Evolutionary conservation across 148 eudicot species (phyloP), one percentile per base, ranked within the genome.

Genomic region (Rhododendron williamsianum): DNA sequence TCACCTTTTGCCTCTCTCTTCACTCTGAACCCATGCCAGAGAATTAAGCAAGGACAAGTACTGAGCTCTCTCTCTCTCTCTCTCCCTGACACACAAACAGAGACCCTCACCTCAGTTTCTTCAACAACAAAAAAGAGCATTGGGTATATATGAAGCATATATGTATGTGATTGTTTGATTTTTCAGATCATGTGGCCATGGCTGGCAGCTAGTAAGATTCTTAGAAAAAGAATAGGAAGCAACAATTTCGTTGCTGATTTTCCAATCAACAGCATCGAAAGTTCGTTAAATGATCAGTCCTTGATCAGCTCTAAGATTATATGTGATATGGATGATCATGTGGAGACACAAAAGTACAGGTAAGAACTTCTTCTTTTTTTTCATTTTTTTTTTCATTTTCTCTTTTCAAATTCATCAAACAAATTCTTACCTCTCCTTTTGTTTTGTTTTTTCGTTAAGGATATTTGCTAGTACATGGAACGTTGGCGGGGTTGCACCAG

Each of bases 401-500:
- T 45, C 65, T 25, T 11, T 21, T 4, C 1, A 1, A n/a, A 0
- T 9, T 67, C 19, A 71, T 65, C 36, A 54, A 48, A 81, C 9
- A 2, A 30, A 18, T 78, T 51, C 23, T 19, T 81, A 36, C 21
- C 25, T 48, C 7, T 51, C 76, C 35, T 12, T 82, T 3, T 12
- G 48, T 76, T 19, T 83, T 60, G 15, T 69, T 25, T 3, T 71
- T 71, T 71, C 21, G 1, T 69, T 78, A 87, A 91, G 92, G 73
- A 49, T 91, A 36, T 86, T 86, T 83, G 90, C 83, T 41, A 82
- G 91, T 54, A 87, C 91, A n/a, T 91, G 92, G 92, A 91, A 91
- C 52, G 90, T 91, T 16, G 92, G 91, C 48, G 92, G 92, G 43
- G 76, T 86, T 71, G 43, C 84, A 79, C 92, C 92, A 56, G 78